phyloP scores from a whole-genome alignment of 495 filamentous ascomycete species.

The Haplographium delicatum region DNA sequence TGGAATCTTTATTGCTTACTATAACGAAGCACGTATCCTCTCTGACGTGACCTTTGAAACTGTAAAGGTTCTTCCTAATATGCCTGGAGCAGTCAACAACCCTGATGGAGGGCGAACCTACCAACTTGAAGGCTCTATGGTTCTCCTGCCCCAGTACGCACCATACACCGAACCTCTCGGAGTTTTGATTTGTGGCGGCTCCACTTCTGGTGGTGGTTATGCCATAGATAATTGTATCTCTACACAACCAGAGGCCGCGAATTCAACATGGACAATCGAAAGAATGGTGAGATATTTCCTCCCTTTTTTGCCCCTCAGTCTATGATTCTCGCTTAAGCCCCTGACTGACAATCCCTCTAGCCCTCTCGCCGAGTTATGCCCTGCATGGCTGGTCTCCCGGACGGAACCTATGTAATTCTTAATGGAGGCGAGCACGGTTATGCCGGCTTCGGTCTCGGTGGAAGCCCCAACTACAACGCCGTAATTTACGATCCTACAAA shows the following conservation, averaged over 20 bases:
- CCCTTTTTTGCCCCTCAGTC: neutral
- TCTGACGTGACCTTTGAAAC: conserved; percentile 52
- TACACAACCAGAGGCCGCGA: conserved; percentile 48
- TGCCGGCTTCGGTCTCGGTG: conserved; percentile 58
- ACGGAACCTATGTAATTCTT: conserved; percentile 59
- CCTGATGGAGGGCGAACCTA: conserved; percentile 53
- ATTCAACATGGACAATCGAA: conserved; percentile 54
- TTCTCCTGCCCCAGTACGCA: conserved; percentile 51
- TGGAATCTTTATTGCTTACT: conserved; percentile 61
- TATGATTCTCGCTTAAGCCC: neutral
- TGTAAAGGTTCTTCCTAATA: conserved; percentile 50
- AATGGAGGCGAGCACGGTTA: conserved; percentile 57
- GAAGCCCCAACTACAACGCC: conserved; percentile 53
- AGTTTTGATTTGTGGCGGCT: conserved; percentile 57
- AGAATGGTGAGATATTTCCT: conserved; percentile 39
- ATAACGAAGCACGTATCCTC: conserved; percentile 60
- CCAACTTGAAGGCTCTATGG: conserved; percentile 54
- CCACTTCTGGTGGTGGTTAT: conserved; percentile 38
- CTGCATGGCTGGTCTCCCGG: conserved; percentile 61
- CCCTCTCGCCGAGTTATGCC: conserved; percentile 58
- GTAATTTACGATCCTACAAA: conserved; percentile 56
- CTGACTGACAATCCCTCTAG: no score
- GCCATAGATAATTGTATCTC: conserved; percentile 65
- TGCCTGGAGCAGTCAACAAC: conserved; percentile 58
- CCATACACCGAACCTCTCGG: conserved; percentile 51